Evolutionary conservation across 2,329 filamentous ascomycete species (phyloP).

Genomic region (Oidium heveae): DNA sequence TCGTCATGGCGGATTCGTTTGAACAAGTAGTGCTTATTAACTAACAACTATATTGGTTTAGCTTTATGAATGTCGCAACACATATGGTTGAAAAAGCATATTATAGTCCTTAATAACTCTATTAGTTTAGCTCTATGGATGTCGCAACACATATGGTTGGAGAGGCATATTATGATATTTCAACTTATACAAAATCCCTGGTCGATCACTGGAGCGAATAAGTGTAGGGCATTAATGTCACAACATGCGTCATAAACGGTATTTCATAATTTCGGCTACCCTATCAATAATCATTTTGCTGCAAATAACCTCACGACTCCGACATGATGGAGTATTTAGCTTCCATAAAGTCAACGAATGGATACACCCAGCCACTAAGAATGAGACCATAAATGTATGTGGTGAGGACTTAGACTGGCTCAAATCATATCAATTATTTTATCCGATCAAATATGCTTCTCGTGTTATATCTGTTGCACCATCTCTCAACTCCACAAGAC

Average conservation of each 20-base stretch:
- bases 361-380: slow-evolving; percentile 3
- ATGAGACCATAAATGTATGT: slow-evolving; percentile 4
- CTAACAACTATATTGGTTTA: too few relatives aligned
- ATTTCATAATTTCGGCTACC: slow-evolving; percentile 5
- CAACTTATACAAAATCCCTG: too few relatives aligned
- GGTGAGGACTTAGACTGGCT: slow-evolving; percentile 10
- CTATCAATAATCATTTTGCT: slow-evolving; percentile 5
- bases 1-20: too few relatives aligned
- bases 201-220: too few relatives aligned
- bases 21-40: too few relatives aligned
- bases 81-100: too few relatives aligned
- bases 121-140: too few relatives aligned
- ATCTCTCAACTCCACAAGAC: slow-evolving; percentile 4
- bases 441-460: slow-evolving; percentile 10
- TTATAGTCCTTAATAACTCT: too few relatives aligned
- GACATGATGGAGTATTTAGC: slow-evolving; percentile 2
- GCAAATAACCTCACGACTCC: slow-evolving; percentile 5
- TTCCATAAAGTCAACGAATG: slow-evolving; percentile 4
- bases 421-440: slow-evolving; percentile 10
- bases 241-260: slow-evolving; percentile 6
- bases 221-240: background rate
- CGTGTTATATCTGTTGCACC: slow-evolving; percentile 10
- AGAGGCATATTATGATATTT: too few relatives aligned
- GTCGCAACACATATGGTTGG: too few relatives aligned
- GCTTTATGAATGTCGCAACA: too few relatives aligned